Base-by-base conservation (phyloP, 2,329 filamentous ascomycete genomes). In the Claviceps sp. region DNA sequence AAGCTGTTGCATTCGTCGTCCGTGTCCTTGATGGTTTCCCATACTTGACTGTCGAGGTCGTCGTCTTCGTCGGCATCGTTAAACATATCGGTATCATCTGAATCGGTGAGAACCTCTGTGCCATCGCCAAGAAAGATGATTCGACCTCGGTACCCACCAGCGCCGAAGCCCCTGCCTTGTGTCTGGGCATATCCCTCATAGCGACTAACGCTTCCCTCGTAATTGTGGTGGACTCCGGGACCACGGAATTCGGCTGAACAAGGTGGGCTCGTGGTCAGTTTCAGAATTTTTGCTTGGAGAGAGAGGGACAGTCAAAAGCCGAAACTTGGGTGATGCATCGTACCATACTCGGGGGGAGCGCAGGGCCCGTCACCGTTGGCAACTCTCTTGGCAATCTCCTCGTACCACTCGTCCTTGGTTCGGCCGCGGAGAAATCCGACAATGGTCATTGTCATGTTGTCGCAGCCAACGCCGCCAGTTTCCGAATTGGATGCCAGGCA, bases 371-470 rank as follows among this genome's bases (percentile, higher is more conserved):
- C 93, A 71, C 91, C 93, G 68, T 91, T 90, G 62, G 90, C 88
- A 70, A 98, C 93, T 66, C 93, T 82, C 74, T 86, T 89, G 63
- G 85, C 89, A 68, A 98, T 86, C 74, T 90, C 85, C 64, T 96
- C 88, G 70, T 98, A 98, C 93, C 93, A 98, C 73, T 96, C 86
- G 65, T 96, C 90, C 79, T 95, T 94, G 61, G 83, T 87, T 77
- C 87, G 89, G 68, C 91, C 93, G 64, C 87, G 82, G 60, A 98
- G 79, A 66, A 98, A 82, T 59, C 85, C 93, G 64, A 98, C 74
- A 59, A 98, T 79, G 61, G 85, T 75, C 86, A 98, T 97, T 60
- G 93, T 98, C 93, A 98, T 98, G 76, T 98, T 98, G 75, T 98
- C 93, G 69, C 93, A 98, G 56, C 93, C 93, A 56, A 98, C 91